A percentile compares a stretch with the other conserved stretches of the same genome.
phyloP scores from a whole-genome alignment of 495 filamentous ascomycete species.

The Penicillium chermesinum region DNA sequence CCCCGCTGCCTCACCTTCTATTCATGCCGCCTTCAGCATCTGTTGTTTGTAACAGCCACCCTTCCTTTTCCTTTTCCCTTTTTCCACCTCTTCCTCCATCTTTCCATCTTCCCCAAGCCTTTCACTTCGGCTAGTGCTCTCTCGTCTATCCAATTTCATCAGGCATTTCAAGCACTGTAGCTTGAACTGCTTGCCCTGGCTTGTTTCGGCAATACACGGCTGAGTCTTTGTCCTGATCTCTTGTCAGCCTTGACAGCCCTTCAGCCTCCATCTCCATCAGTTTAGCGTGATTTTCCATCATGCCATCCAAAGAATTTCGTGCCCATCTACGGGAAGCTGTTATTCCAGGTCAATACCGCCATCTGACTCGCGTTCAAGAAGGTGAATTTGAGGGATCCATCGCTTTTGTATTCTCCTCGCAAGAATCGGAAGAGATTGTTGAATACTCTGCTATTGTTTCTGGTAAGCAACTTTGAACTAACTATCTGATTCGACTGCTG shows the following conservation, averaged over 20 bases:
- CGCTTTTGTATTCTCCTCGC: slow-evolving; percentile 45
- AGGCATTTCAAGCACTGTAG: too few relatives aligned
- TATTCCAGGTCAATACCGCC: slow-evolving; percentile 22
- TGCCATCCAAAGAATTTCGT: slow-evolving; percentile 54
- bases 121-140: neutral
- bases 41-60: too few relatives aligned
- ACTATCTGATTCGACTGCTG: neutral
- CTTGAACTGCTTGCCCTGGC: too few relatives aligned
- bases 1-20: neutral
- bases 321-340: slow-evolving; percentile 45
- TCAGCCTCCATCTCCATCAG: neutral
- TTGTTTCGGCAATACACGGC: too few relatives aligned
- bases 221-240: neutral
- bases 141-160: neutral
- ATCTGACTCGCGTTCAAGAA: slow-evolving; percentile 43
- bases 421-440: slow-evolving; percentile 23
- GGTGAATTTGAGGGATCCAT: slow-evolving; percentile 62
- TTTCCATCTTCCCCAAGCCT: neutral
- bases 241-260: neutral
- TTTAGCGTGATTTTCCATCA: too few relatives aligned
- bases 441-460: slow-evolving; percentile 51
- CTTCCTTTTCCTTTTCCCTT: neutral
- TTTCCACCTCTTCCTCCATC: neutral
- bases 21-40: too few relatives aligned
- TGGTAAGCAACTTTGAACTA: slow-evolving; percentile 35